These are phyloP conservation scores for Cotoneaster glaucophyllus DNA, from an alignment of 306 rosid species.

Conservation along the genomic window DNA sequence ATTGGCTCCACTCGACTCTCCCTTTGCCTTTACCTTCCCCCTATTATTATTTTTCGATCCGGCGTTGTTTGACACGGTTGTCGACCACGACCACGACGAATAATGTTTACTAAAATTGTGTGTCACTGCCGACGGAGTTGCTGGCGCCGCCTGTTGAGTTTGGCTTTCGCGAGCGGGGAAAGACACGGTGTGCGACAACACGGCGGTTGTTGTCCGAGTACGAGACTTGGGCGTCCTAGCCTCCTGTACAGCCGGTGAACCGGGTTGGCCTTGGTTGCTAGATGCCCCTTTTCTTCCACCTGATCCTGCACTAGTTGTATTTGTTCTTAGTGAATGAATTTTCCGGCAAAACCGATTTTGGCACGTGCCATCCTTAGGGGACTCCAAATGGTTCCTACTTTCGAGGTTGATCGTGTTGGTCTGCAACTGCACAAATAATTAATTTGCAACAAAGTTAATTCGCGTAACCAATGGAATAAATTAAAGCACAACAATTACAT, in stretches of 20 bases:
- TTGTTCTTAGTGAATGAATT: constrained; percentile 9
- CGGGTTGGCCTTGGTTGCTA: constrained; percentile 5
- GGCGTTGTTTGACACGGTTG: not conserved
- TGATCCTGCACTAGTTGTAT: not conserved
- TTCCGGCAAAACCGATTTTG: constrained; percentile 26
- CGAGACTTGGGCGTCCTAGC: not conserved
- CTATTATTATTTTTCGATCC: not conserved
- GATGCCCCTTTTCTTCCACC: not conserved
- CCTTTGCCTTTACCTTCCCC: not conserved
- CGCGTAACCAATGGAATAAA: not conserved
- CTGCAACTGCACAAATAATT: not conserved
- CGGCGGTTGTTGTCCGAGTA: not conserved
- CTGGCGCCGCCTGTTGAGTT: not conserved
- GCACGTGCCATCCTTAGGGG: constrained; percentile 29
- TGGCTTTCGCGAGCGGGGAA: not conserved
- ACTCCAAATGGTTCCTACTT: not conserved
- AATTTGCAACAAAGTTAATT: not conserved
- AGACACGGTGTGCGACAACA: not conserved
- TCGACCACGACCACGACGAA: not conserved
- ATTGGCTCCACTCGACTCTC: not conserved
- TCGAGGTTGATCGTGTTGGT: constrained; percentile 1
- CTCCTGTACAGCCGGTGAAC: constrained; percentile 6
- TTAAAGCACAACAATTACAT: not conserved
- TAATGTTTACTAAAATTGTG: not conserved
- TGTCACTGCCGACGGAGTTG: not conserved